phyloP scores from a whole-genome alignment of 2,329 filamentous ascomycete genomes.

The Fusarium subtropicale region DNA sequence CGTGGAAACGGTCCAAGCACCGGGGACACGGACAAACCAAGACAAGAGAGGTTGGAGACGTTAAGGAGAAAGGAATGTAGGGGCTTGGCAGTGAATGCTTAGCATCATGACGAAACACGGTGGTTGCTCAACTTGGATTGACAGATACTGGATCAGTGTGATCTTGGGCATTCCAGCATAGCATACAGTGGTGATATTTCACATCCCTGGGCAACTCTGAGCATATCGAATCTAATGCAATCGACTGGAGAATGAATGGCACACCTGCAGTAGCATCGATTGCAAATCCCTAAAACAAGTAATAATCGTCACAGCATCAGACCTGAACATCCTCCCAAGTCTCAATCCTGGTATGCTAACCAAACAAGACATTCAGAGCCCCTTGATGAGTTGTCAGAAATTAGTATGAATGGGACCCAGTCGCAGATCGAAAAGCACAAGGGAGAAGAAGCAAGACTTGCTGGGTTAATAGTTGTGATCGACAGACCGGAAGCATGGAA shows the following conservation, averaged over 20 bases:
- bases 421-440: neutral
- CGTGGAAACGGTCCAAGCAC: constrained; percentile 8
- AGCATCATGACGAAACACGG: neutral
- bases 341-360: neutral
- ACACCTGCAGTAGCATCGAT: constrained; percentile 4
- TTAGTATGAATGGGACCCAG: neutral
- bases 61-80: neutral
- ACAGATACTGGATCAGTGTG: neutral
- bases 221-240: neutral
- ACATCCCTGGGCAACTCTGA: neutral
- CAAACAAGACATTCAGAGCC: neutral
- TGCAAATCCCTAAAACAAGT: neutral
- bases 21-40: neutral
- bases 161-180: neutral
- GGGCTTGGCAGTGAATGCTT: neutral
- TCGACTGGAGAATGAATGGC: neutral
- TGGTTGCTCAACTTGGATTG: neutral
- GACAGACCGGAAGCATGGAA: neutral
- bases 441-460: neutral
- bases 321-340: neutral
- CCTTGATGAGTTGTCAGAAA: neutral
- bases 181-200: neutral
- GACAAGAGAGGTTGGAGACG: neutral
- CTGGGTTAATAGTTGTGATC: neutral
- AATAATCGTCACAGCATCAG: neutral